A percentile compares a stretch with the other conserved stretches of the same genome.
phyloP scores from a whole-genome alignment of 1,284 basidiomycete species.

The Polyporus tsugae region DNA sequence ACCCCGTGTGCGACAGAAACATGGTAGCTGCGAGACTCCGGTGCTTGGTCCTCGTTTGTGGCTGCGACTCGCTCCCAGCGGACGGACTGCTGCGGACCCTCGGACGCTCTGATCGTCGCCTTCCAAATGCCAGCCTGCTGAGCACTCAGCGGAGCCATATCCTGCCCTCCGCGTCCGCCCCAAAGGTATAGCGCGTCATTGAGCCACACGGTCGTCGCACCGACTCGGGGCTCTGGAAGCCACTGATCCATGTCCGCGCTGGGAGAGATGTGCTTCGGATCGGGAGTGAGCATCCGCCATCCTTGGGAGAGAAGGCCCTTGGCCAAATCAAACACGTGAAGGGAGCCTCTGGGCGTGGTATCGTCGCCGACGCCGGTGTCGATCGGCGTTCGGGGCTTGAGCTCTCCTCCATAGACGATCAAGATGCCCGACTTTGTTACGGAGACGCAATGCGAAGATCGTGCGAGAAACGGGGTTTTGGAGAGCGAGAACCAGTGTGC shows the following conservation, averaged over 20 bases:
- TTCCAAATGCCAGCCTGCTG: conserved; percentile 45
- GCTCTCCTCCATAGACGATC: conserved; percentile 51
- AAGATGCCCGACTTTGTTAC: conserved; percentile 39
- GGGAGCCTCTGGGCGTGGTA: conserved; percentile 28
- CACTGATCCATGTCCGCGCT: conserved; percentile 9
- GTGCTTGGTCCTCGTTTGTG: conserved; percentile 36
- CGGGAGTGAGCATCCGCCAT: conserved; percentile 32
- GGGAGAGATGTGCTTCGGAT: neutral
- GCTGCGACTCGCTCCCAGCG: conserved; percentile 39
- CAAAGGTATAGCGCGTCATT: conserved; percentile 48
- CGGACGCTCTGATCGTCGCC: conserved; percentile 16
- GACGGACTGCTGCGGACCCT: conserved; percentile 25
- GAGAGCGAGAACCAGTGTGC: conserved; percentile 38
- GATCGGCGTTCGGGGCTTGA: conserved; percentile 49
- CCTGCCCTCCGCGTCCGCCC: conserved; percentile 52
- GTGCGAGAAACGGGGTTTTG: conserved; percentile 34
- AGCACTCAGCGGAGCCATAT: conserved; percentile 45
- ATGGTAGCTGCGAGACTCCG: conserved; percentile 43
- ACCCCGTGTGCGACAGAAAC: conserved; percentile 36
- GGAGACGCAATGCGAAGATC: conserved; percentile 44
- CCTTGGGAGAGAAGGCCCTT: conserved; percentile 19
- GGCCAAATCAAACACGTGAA: conserved; percentile 41
- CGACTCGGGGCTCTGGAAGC: conserved; percentile 45
- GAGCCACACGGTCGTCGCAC: conserved; percentile 43
- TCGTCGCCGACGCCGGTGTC: conserved; percentile 30